phyloP scores from a whole-genome alignment of 2,329 filamentous ascomycete genomes.

The Colletotrichum aenigma region DNA sequence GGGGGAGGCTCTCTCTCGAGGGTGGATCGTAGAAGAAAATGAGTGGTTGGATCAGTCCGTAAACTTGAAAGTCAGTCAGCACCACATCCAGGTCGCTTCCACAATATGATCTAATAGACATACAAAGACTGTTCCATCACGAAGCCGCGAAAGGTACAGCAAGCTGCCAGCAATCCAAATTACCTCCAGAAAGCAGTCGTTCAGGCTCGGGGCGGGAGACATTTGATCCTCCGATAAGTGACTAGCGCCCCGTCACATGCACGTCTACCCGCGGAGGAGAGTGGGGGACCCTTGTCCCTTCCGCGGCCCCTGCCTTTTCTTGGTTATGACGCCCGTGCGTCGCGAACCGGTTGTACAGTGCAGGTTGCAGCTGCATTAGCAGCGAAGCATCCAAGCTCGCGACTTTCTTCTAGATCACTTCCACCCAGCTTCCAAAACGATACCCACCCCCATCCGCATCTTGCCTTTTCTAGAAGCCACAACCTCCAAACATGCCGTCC shows the following conservation, averaged over 20 bases:
- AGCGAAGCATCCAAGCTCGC: not conserved
- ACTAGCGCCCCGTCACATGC: slow-evolving; percentile 21
- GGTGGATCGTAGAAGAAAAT: slow-evolving; percentile 3
- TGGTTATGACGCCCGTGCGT: not conserved
- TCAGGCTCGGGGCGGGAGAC: slow-evolving; percentile 2
- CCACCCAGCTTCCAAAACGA: not conserved
- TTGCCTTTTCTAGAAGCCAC: not conserved
- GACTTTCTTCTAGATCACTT: not conserved
- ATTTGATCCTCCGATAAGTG: slow-evolving; percentile 15
- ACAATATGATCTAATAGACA: not conserved
- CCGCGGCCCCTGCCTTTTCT: slow-evolving; percentile 6
- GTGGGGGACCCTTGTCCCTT: not conserved
- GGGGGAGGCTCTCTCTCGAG: not conserved
- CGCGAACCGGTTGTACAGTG: not conserved
- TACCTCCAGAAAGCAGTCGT: not conserved
- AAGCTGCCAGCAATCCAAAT: not conserved
- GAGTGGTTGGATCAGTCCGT: not conserved
- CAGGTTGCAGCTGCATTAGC: not conserved
- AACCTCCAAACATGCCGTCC: slow-evolving; percentile 48
- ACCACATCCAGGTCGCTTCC: not conserved
- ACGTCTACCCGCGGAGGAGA: not conserved
- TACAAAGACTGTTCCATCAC: slow-evolving; percentile 16
- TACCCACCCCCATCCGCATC: not conserved
- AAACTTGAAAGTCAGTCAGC: not conserved
- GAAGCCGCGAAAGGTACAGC: not conserved